Conservation (phyloP, 768 basidiomycete species). For the Auricularia sp. region DNA sequence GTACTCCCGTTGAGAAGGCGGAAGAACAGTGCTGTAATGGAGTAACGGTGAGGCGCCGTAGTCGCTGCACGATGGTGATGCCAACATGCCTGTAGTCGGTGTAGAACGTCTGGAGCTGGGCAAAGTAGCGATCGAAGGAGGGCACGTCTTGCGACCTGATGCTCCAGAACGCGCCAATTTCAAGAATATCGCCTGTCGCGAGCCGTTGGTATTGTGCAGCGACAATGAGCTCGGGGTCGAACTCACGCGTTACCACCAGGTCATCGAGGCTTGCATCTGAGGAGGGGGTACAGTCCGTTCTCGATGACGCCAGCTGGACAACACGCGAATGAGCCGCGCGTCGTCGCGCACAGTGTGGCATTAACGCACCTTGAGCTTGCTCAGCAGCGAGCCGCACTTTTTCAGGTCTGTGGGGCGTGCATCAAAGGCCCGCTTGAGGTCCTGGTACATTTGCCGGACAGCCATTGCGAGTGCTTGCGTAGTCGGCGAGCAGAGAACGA, state of each 20-base stretch:
- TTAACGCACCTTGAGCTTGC: slow-evolving; percentile 60
- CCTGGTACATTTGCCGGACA: slow-evolving; percentile 45
- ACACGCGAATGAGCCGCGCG: background rate
- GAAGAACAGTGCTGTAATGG: slow-evolving; percentile 49
- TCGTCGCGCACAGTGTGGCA: background rate
- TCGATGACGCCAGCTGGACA: slow-evolving; percentile 66
- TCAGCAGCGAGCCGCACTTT: slow-evolving; percentile 51
- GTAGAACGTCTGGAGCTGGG: slow-evolving; percentile 85
- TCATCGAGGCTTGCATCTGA: slow-evolving; percentile 51
- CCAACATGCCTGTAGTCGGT: slow-evolving; percentile 59
- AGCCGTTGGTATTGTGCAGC: background rate
- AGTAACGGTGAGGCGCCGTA: slow-evolving; percentile 3
- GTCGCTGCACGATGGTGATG: background rate
- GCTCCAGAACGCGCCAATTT: slow-evolving; percentile 92
- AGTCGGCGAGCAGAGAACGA: background rate
- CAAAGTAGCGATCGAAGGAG: slow-evolving; percentile 91
- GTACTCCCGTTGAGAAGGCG: slow-evolving; percentile 77
- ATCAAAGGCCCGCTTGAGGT: slow-evolving; percentile 58
- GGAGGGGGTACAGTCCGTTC: slow-evolving; percentile 65
- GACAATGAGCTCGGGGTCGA: background rate
- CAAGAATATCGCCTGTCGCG: slow-evolving; percentile 76
- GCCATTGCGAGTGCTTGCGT: background rate
- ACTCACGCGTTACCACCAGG: slow-evolving; percentile 64
- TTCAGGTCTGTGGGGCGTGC: slow-evolving; percentile 58
- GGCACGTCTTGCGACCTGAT: slow-evolving; percentile 82